These are phyloP conservation scores for Sextonia rubra DNA, from an alignment of 164 flowering plant species.

Conservation along the genomic window DNA sequence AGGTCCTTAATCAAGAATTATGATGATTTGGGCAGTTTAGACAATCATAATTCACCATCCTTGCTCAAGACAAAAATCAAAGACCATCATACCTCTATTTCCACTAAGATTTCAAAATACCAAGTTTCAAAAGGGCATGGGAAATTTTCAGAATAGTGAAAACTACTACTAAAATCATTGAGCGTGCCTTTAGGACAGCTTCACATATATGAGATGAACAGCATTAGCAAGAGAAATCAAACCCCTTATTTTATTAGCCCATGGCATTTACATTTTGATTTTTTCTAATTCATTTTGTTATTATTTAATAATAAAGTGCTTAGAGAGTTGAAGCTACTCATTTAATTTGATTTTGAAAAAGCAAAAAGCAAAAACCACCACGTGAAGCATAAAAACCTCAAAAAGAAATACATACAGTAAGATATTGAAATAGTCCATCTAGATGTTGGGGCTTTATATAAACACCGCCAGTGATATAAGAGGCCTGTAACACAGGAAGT, in stretches of 20 bases:
- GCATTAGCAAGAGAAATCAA: neutral
- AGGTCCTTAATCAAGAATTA: too few relatives aligned
- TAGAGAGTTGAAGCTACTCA: too few relatives aligned
- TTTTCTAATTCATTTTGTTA: too few relatives aligned
- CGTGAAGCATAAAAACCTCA: neutral
- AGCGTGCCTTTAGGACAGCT: neutral
- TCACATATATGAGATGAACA: neutral
- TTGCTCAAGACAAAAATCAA: neutral
- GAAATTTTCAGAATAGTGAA: neutral
- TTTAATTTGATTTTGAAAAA: neutral
- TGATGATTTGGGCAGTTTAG: too few relatives aligned
- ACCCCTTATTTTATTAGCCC: neutral
- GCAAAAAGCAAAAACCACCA: neutral
- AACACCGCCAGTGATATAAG: constrained; percentile 93
- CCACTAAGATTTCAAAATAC: neutral
- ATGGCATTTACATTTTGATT: too few relatives aligned
- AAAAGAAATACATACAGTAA: constrained; percentile 44
- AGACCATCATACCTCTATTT: neutral
- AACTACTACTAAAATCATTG: neutral
- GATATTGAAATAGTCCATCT: constrained; percentile 89
- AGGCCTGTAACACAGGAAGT: constrained; percentile 59
- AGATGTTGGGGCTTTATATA: constrained; percentile 77
- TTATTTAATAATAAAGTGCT: too few relatives aligned
- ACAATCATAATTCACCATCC: neutral
- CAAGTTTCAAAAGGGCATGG: neutral